Conservation (phyloP, 129 eudicot genomes). For the Lactuca sativa region DNA sequence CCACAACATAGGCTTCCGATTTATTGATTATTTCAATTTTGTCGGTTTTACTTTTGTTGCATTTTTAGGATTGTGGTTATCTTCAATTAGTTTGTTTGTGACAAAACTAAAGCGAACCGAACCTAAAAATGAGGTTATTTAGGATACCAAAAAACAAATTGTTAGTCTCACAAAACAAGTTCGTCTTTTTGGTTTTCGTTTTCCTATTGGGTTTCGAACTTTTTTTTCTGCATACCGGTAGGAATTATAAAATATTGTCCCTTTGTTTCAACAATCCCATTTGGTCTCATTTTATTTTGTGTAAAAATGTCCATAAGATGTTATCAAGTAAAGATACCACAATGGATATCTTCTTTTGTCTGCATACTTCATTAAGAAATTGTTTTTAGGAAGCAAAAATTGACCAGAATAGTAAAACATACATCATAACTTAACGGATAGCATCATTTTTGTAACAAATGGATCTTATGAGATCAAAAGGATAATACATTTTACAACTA, state of each 20-base stretch:
- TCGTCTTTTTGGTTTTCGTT: too few relatives aligned
- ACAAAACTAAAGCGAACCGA: too few relatives aligned
- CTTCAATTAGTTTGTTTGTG: too few relatives aligned
- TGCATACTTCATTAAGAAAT: neutral
- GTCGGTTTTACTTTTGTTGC: too few relatives aligned
- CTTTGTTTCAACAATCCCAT: conserved; percentile 10
- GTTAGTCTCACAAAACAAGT: too few relatives aligned
- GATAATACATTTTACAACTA: neutral
- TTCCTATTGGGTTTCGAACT: too few relatives aligned
- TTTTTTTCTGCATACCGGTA: too few relatives aligned
- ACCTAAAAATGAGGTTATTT: too few relatives aligned
- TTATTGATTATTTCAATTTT: too few relatives aligned
- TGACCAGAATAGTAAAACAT: neutral
- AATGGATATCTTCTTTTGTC: conserved; percentile 4
- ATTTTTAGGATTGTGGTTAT: too few relatives aligned
- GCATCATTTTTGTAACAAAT: neutral
- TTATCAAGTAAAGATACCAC: neutral
- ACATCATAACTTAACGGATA: conserved; percentile 6
- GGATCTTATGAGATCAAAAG: conserved; percentile 11
- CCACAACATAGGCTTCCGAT: too few relatives aligned
- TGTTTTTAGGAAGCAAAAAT: conserved; percentile 4
- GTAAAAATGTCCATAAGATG: neutral
- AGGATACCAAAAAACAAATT: too few relatives aligned
- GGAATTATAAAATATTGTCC: conserved; percentile 6
- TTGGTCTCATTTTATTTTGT: neutral